Percentiles rank a stretch among this genome's conserved stretches.
Conservation (phyloP, 768 basidiomycete species). For the Boletus sensibilis region DNA sequence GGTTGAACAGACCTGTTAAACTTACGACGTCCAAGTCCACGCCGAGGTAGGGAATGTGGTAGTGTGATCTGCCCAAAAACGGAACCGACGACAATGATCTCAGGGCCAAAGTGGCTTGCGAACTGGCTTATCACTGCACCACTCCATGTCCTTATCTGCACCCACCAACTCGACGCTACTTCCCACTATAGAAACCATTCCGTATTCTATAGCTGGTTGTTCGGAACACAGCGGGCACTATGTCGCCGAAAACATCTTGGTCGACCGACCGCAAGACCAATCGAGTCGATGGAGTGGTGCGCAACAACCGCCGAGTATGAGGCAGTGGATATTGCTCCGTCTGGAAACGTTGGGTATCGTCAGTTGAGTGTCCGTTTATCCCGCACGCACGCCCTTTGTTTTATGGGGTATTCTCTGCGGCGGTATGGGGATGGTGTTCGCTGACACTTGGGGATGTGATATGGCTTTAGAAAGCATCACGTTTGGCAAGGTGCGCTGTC, state of each 20-base stretch:
- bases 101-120: not conserved
- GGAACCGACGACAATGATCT: not conserved
- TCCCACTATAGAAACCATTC: constrained; percentile 25
- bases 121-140: not conserved
- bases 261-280: constrained; percentile 61
- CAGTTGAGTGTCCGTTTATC: constrained; percentile 47
- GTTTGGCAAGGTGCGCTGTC: constrained; percentile 68
- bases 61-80: too few relatives aligned
- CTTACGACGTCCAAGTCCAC: not conserved
- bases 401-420: not conserved
- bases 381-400: not conserved
- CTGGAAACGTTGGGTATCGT: constrained; percentile 60
- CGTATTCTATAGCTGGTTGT: constrained; percentile 56
- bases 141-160: constrained; percentile 9
- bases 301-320: constrained; percentile 50
- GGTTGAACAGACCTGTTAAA: not conserved
- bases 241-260: constrained; percentile 64
- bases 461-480: constrained; percentile 59
- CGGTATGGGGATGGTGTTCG: not conserved
- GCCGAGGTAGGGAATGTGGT: too few relatives aligned
- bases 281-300: constrained; percentile 77
- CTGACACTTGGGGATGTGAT: constrained; percentile 9
- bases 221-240: constrained; percentile 75
- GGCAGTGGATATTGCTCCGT: constrained; percentile 71
- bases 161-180: constrained; percentile 1